Conservation (phyloP, 768 basidiomycete genomes). For the Mycena albidolilacea region DNA sequence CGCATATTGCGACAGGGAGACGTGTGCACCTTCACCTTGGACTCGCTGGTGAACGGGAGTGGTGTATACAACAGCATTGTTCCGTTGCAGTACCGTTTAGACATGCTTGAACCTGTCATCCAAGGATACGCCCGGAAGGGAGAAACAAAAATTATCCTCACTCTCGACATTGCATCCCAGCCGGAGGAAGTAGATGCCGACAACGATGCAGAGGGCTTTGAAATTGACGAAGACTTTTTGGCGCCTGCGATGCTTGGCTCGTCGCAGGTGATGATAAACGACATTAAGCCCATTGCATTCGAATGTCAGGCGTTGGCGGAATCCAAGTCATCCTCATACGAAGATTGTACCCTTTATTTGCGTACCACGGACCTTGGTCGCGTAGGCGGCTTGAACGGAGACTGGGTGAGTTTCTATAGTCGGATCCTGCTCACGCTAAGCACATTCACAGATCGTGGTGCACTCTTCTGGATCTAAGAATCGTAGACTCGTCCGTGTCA, state of each 20-base stretch:
- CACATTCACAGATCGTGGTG: slow-evolving; percentile 63
- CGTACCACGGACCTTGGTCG: slow-evolving; percentile 74
- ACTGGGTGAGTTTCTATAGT: slow-evolving; percentile 72
- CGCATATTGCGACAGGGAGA: slow-evolving; percentile 69
- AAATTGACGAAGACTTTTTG: slow-evolving; percentile 83
- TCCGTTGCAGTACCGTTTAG: slow-evolving; percentile 61
- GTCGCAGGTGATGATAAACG: slow-evolving; percentile 34
- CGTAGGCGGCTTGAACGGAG: slow-evolving; percentile 78
- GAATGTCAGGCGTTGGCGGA: slow-evolving; percentile 49
- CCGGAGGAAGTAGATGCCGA: slow-evolving; percentile 37
- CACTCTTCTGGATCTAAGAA: slow-evolving; percentile 51
- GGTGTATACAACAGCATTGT: slow-evolving; percentile 34
- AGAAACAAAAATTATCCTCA: slow-evolving; percentile 68
- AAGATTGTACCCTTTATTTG: slow-evolving; percentile 73
- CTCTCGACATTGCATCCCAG: slow-evolving; percentile 44
- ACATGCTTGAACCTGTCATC: slow-evolving; percentile 78
- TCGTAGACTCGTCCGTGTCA: slow-evolving; percentile 70
- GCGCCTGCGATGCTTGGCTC: slow-evolving; percentile 62
- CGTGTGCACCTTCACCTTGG: slow-evolving; percentile 48
- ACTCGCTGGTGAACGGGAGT: slow-evolving; percentile 36
- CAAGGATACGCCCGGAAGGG: slow-evolving; percentile 73
- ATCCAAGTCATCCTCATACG: slow-evolving; percentile 53
- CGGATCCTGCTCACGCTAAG: slow-evolving; percentile 14
- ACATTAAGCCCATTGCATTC: slow-evolving; percentile 35
- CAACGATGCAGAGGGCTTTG: slow-evolving; percentile 61